Base-by-base conservation (phyloP, 257 asterid species). In the Nicotiana otophora region DNA sequence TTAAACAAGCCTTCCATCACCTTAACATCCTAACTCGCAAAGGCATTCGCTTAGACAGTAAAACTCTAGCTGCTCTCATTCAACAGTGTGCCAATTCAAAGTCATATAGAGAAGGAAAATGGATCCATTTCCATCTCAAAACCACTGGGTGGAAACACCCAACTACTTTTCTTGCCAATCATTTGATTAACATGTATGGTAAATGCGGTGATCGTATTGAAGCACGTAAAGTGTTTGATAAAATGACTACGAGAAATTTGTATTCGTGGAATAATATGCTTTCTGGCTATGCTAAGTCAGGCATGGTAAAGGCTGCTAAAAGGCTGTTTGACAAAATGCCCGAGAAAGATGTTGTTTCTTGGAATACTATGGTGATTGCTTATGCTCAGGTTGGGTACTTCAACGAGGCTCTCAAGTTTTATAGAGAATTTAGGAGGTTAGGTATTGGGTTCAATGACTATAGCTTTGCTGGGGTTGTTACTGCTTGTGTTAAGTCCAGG, bases 241-340 rank as follows among this genome's bases (percentile, higher is more conserved):
- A 88, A 92, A 89, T 92, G 97, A 62, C 81, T 5, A 81, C 5
- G 3, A 89, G 90, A 86, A 93, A 91, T 87, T 84, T 94, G 92
- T 94, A 91, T 80, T 92, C 97, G 36, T 94, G 98, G 98, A 94
- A 94, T 84, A 88, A 84, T 82, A 92, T 93, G 98, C 94, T 94
- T 9, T 83, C 94, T 51, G 95, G 97, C 33, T 94, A 92, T 82
- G 92, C 94, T 0, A 88, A 88, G 77, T 78, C 86, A 81, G 93
- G 94, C 84, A 89, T 91, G 93, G 83, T 69, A 53, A 86, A 85
- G 87, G 90, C 93, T 81, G 98, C 96, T 16, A 83, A 84, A 78
- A 85, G 86, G 36, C 63, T 94, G 85, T 94, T 94, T 67, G 93
- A 90, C 5, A 82, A 85, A 87, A 94, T 93, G 98, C 93, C 97